Base-by-base conservation (phyloP, 768 basidiomycete species). In the Leccinum incarnatum region DNA sequence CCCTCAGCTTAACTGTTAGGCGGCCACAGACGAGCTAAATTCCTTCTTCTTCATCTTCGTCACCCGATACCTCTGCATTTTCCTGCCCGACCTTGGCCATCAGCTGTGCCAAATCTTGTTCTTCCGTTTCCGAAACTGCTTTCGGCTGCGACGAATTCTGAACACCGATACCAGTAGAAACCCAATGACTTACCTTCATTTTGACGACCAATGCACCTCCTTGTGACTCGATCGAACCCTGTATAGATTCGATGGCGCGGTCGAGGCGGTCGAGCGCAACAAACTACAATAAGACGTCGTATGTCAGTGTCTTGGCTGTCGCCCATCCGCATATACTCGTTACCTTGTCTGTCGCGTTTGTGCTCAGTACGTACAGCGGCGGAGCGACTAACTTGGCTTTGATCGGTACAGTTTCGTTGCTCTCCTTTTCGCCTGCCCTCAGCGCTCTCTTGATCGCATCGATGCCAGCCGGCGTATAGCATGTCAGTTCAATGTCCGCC, bases 301-400 rank as follows among this genome's bases (percentile, higher is more conserved):
- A 17, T 17, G 14, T 19, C 47, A 12, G 29, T 19, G 1, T 34
- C 5, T 25, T n/a, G 48, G 10, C 17, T 7, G 30, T 5, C 17
- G 25, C 32, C 9, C 37, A n/a, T 42, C 10, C 2, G 14, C 17
- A 21, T 42, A 5, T 50, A 45, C 57, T 10, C 2, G 78, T 45
- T 37, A 87, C 88, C 83, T 98, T 99, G 76, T 99, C 97, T 6
- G 96, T 98, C 12, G 93, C 90, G 63, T 98, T 98, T 29, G 93
- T 95, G 64, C 90, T 93, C 54, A 99, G 79, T 25, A 99, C 96
- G 66, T 98, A 99, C 40, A 99, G 72, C 27, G 96, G 96, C 8
- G 97, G 97, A 0, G 96, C 96, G 46, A 98, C 95, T 23, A 99
- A 80, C 71, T 95, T 93, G 23, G 97, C 95, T 75, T 96, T 97